Evolutionary conservation across 2,329 filamentous ascomycete species (phyloP).

Genomic region (Xylariaceae sp.): DNA sequence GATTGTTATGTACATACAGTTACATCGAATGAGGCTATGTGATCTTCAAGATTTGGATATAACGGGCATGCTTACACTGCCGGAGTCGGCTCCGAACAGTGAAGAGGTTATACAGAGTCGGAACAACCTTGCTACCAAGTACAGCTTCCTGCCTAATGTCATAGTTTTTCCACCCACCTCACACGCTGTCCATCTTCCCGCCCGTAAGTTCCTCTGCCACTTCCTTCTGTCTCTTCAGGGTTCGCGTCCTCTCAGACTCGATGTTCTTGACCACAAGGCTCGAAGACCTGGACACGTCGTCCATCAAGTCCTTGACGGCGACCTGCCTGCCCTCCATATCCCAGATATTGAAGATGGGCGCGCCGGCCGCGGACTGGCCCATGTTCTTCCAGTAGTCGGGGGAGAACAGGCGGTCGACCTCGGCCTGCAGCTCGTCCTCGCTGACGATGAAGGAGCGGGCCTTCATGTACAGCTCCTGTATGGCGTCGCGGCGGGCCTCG

Average conservation of each 20-base stretch:
- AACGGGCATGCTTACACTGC: background rate
- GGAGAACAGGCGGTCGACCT: constrained; percentile 77
- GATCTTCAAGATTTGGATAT: constrained; percentile 9
- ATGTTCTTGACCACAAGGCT: constrained; percentile 33
- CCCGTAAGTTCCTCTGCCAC: constrained; percentile 63
- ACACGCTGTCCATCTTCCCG: constrained; percentile 55
- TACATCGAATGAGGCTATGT: constrained; percentile 24
- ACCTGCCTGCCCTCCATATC: constrained; percentile 50
- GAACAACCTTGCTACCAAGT: background rate
- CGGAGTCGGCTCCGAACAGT: background rate
- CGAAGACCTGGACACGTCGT: constrained; percentile 37
- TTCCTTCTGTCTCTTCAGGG: constrained; percentile 55
- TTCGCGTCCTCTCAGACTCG: constrained; percentile 48
- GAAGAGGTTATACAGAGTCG: background rate
- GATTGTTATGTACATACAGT: constrained; percentile 31
- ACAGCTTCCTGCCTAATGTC: background rate
- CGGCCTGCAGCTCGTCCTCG: constrained; percentile 73
- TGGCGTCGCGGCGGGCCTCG: constrained; percentile 65
- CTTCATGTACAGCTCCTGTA: constrained; percentile 89
- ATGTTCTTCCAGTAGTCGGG: constrained; percentile 56
- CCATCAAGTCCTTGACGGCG: constrained; percentile 50
- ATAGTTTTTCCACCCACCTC: constrained; percentile 2
- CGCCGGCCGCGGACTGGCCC: constrained; percentile 38
- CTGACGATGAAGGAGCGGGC: constrained; percentile 84
- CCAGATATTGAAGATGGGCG: constrained; percentile 53